These are phyloP conservation scores for Rubus parviflorus DNA, from an alignment of 306 rosid genomes.

Conservation along the genomic window DNA sequence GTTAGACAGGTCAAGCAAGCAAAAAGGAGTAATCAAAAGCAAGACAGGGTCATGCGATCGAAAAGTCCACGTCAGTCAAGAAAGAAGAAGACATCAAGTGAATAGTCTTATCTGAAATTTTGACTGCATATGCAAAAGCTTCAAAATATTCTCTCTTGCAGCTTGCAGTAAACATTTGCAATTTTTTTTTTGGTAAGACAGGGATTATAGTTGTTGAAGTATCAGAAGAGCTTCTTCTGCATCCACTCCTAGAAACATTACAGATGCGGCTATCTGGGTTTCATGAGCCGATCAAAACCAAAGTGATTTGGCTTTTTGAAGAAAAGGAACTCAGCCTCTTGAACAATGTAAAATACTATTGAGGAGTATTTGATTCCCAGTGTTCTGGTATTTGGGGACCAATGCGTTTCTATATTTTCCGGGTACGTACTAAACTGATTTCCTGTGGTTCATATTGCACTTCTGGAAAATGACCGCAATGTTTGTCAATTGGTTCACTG, in stretches of 20 bases:
- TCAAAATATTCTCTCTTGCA: neutral
- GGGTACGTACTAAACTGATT: neutral
- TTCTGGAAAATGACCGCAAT: neutral
- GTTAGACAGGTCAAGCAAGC: slow-evolving; percentile 29
- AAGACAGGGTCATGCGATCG: slow-evolving; percentile 33
- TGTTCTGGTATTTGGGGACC: neutral
- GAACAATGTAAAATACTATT: neutral
- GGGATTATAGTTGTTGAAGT: neutral
- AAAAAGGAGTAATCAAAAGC: slow-evolving; percentile 22
- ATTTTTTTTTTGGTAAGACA: neutral
- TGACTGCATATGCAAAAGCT: neutral
- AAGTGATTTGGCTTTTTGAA: neutral
- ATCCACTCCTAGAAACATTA: neutral
- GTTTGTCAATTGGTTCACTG: neutral
- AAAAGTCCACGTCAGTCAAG: slow-evolving; percentile 24
- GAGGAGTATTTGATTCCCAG: neutral
- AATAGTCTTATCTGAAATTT: neutral
- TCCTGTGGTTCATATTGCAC: neutral
- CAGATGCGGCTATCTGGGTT: neutral
- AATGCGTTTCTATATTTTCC: neutral
- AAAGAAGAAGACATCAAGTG: slow-evolving; percentile 20
- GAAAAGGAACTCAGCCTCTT: neutral
- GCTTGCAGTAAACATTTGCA: neutral
- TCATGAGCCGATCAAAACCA: neutral
- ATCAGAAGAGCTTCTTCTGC: slow-evolving; percentile 11